These are phyloP conservation scores for Cryptococcus jaspeensis DNA, from an alignment of 1,284 basidiomycete genomes.

Conservation along the genomic window DNA sequence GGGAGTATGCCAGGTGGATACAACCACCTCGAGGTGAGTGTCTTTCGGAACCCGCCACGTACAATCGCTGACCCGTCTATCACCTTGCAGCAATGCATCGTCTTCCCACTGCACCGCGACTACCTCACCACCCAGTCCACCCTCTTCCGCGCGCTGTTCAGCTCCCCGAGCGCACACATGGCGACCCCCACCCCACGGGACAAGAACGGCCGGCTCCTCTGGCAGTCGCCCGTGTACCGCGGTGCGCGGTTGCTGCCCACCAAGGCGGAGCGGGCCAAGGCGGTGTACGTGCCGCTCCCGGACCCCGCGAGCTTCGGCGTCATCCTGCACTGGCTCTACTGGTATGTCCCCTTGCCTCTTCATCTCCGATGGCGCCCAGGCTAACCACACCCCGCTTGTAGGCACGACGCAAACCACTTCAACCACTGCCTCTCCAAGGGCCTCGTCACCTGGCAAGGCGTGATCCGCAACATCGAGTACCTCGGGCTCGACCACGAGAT, in stretches of 20 bases:
- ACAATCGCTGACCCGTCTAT: conserved; percentile 13
- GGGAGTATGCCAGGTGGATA: conserved; percentile 24
- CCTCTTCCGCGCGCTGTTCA: conserved; percentile 44
- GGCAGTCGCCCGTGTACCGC: conserved; percentile 13
- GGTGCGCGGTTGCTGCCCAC: conserved; percentile 32
- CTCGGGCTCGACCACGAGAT: conserved; percentile 45
- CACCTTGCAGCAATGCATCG: conserved; percentile 25
- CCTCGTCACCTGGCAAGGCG: conserved; percentile 46
- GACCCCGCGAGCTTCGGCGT: conserved; percentile 48
- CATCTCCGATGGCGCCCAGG: not conserved
- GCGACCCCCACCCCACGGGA: conserved; percentile 9
- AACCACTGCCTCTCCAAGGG: conserved; percentile 36
- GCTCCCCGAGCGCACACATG: conserved; percentile 13
- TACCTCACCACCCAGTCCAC: conserved; percentile 48
- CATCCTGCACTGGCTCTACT: conserved; percentile 51
- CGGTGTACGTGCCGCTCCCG: conserved; percentile 46
- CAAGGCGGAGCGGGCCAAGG: conserved; percentile 17
- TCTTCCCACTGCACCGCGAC: conserved; percentile 46
- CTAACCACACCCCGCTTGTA: not conserved
- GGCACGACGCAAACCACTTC: conserved; percentile 17
- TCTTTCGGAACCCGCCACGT: not conserved
- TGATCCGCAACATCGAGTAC: conserved; percentile 50
- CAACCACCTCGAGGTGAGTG: conserved; percentile 16
- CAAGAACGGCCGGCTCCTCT: conserved; percentile 10
- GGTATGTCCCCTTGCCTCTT: conserved; percentile 26